These are phyloP conservation scores for Cardamine chenopodiifolia DNA, from an alignment of 345 rosid genomes.

Conservation along the genomic window DNA sequence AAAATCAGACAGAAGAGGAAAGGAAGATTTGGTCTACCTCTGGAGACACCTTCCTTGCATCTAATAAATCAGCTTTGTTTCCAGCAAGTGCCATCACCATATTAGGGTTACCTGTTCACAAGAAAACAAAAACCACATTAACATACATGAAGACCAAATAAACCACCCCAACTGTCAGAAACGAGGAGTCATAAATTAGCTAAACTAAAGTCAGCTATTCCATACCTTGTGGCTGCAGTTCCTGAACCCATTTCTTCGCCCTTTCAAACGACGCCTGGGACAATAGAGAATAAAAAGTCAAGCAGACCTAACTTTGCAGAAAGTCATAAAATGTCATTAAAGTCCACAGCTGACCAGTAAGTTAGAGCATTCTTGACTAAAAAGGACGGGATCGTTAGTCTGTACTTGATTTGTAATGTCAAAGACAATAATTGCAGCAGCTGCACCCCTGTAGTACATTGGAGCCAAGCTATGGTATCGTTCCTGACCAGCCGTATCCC, in stretches of 20 bases:
- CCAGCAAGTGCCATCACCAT: slow-evolving; percentile 68
- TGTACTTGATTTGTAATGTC: slow-evolving; percentile 84
- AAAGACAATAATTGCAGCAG: slow-evolving; percentile 87
- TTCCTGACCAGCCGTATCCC: slow-evolving; percentile 99
- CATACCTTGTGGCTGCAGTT: slow-evolving; percentile 77
- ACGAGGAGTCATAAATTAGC: neutral
- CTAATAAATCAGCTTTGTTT: slow-evolving; percentile 63
- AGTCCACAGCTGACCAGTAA: neutral
- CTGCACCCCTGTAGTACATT: slow-evolving; percentile 98
- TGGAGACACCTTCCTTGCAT: slow-evolving; percentile 57
- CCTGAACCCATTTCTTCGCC: slow-evolving; percentile 98
- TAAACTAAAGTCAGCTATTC: neutral
- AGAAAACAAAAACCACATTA: neutral
- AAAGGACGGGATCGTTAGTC: neutral
- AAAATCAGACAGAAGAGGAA: slow-evolving; percentile 10
- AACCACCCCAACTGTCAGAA: neutral
- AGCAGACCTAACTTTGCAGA: neutral
- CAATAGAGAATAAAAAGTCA: neutral
- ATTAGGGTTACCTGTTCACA: slow-evolving; percentile 59
- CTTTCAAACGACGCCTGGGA: slow-evolving; percentile 87
- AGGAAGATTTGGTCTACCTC: slow-evolving; percentile 59
- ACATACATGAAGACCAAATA: neutral
- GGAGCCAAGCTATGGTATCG: slow-evolving; percentile 98
- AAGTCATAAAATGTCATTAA: neutral
- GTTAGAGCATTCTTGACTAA: neutral